A percentile compares a stretch with the other conserved stretches of the same genome.
Evolutionary conservation across 2,329 filamentous ascomycete species (phyloP).

Genomic region (Taxawa tesnikishii): DNA sequence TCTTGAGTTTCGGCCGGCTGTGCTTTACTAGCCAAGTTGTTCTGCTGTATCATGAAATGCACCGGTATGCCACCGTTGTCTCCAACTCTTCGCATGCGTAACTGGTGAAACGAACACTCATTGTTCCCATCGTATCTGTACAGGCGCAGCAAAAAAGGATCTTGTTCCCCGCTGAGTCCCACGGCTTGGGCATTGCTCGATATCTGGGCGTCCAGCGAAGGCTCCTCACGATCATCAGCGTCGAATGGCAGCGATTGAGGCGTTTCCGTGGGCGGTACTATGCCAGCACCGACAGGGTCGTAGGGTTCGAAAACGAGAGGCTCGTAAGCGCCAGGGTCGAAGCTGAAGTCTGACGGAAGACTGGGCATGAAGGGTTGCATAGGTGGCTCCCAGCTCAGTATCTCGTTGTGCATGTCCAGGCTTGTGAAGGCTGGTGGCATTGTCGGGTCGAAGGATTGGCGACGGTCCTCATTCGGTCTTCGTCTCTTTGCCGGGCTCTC

Average conservation of each 20-base stretch:
- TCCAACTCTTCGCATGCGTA: conserved; percentile 15
- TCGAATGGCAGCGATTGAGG: conserved; percentile 2
- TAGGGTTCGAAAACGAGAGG: conserved; percentile 6
- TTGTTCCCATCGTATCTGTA: conserved; percentile 21
- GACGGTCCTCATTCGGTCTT: conserved; percentile 16
- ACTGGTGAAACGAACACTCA: conserved; percentile 18
- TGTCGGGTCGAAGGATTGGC: conserved; percentile 1
- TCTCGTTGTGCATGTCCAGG: conserved; percentile 5
- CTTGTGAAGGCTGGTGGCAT: conserved; percentile 3
- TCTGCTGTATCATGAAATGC: conserved; percentile 23
- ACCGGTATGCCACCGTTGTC: conserved; percentile 15
- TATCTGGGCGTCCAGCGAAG: conserved; percentile 18
- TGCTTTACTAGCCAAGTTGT: conserved; percentile 20
- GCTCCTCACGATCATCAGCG: conserved; percentile 13
- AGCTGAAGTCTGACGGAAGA: conserved; percentile 3
- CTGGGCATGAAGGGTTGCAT: conserved; percentile 3
- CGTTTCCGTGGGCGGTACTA: conserved; percentile 1
- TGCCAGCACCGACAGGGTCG: conserved; percentile 5
- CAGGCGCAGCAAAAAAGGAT: conserved; percentile 19
- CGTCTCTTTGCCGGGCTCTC: conserved; percentile 23
- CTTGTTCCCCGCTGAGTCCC: conserved; percentile 19
- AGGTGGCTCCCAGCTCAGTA: conserved; percentile 6
- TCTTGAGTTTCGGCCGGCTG: conserved; percentile 18
- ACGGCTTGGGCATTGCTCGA: conserved; percentile 20
- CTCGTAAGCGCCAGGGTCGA: conserved; percentile 4